Percentiles rank a stretch among this genome's conserved stretches.
These are phyloP conservation scores for Umbelopsis isabellina DNA, from an alignment of 192 early-diverging fungal genomes.

Conservation along the genomic window DNA sequence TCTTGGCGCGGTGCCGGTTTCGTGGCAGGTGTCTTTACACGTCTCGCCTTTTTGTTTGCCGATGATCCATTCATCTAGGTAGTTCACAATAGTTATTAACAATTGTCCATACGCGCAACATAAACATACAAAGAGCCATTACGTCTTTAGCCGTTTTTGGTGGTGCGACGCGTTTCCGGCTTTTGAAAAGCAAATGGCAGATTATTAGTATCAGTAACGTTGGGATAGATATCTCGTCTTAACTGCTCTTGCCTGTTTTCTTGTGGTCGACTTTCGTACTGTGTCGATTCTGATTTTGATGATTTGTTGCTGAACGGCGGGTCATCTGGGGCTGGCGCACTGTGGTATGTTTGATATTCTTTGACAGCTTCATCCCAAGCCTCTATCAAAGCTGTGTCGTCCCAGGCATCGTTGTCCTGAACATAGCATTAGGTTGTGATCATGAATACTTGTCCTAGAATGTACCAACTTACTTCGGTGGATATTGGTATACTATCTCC, in stretches of 20 bases:
- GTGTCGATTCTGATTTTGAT: background rate
- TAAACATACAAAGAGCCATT: no score
- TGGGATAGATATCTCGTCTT: no score
- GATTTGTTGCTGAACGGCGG: constrained; percentile 5
- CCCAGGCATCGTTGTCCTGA: constrained; percentile 12
- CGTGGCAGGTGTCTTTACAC: no score
- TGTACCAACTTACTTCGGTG: background rate
- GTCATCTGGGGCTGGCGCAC: background rate
- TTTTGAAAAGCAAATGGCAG: no score
- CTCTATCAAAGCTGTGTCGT: constrained; percentile 10
- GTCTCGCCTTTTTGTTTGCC: background rate
- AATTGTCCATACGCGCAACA: no score
- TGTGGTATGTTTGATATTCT: constrained; percentile 17
- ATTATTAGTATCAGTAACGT: no score
- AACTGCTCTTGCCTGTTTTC: background rate
- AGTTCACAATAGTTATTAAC: no score
- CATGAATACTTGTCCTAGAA: background rate
- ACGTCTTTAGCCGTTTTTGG: no score
- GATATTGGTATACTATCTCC: background rate
- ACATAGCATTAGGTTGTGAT: background rate
- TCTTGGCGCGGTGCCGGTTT: background rate
- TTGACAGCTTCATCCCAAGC: constrained; percentile 14
- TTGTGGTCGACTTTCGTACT: background rate
- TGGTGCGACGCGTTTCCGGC: no score
- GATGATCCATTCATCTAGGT: background rate